Percentiles rank a stretch among this genome's conserved stretches.
phyloP scores from a whole-genome alignment of 129 eudicot species.

The Solidago caesia region DNA sequence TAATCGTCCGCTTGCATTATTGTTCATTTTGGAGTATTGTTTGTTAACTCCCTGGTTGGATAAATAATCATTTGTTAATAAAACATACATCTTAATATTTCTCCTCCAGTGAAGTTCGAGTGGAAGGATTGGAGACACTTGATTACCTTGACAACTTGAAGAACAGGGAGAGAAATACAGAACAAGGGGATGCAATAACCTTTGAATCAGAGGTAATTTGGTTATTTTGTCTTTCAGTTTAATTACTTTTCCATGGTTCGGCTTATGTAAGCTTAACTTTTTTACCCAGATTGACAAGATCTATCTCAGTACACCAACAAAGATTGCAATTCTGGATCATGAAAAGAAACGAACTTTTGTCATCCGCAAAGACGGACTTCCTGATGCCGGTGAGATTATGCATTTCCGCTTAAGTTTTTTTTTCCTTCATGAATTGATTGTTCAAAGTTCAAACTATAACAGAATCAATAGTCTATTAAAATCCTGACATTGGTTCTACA shows the following conservation, averaged over 20 bases:
- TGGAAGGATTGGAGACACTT: slow-evolving; percentile 91
- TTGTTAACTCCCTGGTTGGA: background rate
- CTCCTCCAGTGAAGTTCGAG: slow-evolving; percentile 81
- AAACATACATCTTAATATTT: slow-evolving; percentile 1
- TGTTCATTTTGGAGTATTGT: background rate
- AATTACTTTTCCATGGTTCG: background rate
- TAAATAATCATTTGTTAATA: background rate
- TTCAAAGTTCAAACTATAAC: background rate
- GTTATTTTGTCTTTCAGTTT: slow-evolving; percentile 19
- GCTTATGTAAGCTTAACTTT: background rate
- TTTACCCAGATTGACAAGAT: slow-evolving; percentile 67
- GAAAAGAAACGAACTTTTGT: slow-evolving; percentile 79
- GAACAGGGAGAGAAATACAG: slow-evolving; percentile 74
- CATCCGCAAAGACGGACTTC: slow-evolving; percentile 53
- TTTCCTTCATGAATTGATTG: background rate
- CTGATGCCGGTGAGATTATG: slow-evolving; percentile 10
- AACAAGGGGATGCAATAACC: slow-evolving; percentile 84
- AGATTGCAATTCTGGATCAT: slow-evolving; percentile 74
- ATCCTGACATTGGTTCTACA: background rate
- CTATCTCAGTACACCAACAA: slow-evolving; percentile 83
- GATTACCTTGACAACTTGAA: slow-evolving; percentile 88
- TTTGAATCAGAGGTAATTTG: slow-evolving; percentile 82
- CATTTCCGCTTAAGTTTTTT: background rate
- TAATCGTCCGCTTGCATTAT: background rate
- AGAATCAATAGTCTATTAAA: background rate